Conservation (phyloP, 139 green algal genomes). For the Klebsormidium nitens region DNA sequence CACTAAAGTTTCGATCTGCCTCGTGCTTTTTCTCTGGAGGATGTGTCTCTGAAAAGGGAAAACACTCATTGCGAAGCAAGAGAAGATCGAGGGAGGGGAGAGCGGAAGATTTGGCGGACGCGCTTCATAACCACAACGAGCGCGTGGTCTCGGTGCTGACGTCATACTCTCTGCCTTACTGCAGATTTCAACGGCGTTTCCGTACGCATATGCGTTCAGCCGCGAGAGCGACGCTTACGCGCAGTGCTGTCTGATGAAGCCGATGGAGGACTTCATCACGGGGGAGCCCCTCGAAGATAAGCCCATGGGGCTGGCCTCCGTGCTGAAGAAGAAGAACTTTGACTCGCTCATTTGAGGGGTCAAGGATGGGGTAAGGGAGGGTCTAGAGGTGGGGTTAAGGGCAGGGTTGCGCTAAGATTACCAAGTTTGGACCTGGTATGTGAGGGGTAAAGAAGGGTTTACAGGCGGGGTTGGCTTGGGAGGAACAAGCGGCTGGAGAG, state of each 20-base stretch:
- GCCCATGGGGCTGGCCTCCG: constrained; percentile 10
- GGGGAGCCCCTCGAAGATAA: background rate
- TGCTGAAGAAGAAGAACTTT: constrained; percentile 10
- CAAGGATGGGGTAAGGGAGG: too few species aligned
- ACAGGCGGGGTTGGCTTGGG: too few species aligned
- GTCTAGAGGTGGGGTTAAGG: too few species aligned
- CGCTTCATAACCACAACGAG: too few species aligned
- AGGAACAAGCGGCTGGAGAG: too few species aligned
- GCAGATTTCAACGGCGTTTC: constrained; percentile 23
- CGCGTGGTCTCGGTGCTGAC: too few species aligned
- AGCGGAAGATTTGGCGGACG: background rate
- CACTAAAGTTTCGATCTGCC: background rate
- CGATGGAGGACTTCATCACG: constrained; percentile 2
- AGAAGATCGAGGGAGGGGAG: too few species aligned
- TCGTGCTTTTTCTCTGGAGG: background rate
- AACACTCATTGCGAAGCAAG: too few species aligned
- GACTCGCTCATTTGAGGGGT: constrained; percentile 26
- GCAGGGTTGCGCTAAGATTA: too few species aligned
- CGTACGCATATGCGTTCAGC: constrained; percentile 25
- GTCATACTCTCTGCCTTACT: background rate
- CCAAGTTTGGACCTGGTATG: too few species aligned
- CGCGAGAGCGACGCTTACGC: background rate
- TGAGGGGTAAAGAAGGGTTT: too few species aligned
- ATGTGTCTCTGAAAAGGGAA: too few species aligned
- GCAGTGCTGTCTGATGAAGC: constrained; percentile 17